Base-by-base conservation (phyloP, 441 rosid species). In the Capsella rubella region DNA sequence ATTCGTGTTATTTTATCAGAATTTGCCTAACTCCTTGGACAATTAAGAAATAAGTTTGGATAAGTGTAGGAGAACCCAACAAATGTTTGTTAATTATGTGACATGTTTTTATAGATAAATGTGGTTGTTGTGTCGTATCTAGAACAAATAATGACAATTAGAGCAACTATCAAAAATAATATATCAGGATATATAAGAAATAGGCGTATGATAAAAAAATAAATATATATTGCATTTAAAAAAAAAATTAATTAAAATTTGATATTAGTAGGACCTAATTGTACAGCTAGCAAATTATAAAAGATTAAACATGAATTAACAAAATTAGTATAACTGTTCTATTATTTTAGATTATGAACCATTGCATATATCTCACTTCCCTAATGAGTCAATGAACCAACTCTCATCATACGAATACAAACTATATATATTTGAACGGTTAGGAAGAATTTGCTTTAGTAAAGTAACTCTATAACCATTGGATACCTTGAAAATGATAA, bases 371-470 rank as follows among this genome's bases (percentile, higher is more conserved):
- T 51, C 9, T 27, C 34, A 52, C 6, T 50, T 6, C 32, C 56
- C n/a, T 25, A 6, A 5, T 5, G 16, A 53, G 16, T 31, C 58
- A 32, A 31, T n/a, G 21, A 31, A 21, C 40, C 40, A 35, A 55
- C 12, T 5, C 40, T 32, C 7, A 31, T 31, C 62, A 34, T 57
- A 14, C n/a, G 40, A 34, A 34, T 21, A 21, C 25, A 2, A 21
- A 21, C 25, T 21, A 21, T 21, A 21, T 21, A 21, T 21, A 21
- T 21, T 1, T 21, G 25, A 2, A 21, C 25, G 28, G 61, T 56
- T 32, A 56, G 42, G 40, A 56, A 45, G 16, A 52, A 43, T 37
- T 39, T 55, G 43, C 54, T 16, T 11, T 54, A 55, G 12, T 42
- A 43, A 7, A 55, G 11, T 28, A 60, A 60, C 27, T 57, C 59